Percentiles rank a stretch among this genome's conserved stretches.
Conservation (phyloP, 2,329 filamentous ascomycete genomes). For the Metarhizium humberi region DNA sequence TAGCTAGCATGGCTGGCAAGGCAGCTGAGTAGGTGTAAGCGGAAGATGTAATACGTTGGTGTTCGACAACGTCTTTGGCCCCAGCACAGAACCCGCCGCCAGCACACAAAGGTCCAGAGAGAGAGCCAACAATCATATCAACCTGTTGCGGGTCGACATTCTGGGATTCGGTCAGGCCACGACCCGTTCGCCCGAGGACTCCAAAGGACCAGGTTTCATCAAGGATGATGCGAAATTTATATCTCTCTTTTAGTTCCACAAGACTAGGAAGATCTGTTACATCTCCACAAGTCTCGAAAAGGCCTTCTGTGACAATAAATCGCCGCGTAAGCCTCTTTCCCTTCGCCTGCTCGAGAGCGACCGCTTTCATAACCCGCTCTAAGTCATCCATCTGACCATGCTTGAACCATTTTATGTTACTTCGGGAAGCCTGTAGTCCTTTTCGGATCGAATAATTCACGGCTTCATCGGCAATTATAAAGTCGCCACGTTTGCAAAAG, state of each 20-base stretch:
- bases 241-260: constrained; percentile 87
- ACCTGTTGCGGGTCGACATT: constrained; percentile 90
- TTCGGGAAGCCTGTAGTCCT: constrained; percentile 85
- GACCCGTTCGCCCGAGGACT: constrained; percentile 81
- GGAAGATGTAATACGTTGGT: constrained; percentile 86
- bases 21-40: constrained; percentile 96
- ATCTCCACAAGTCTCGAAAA: constrained; percentile 89
- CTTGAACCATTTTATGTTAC: constrained; percentile 86
- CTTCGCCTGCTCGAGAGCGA: constrained; percentile 76
- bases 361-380: constrained; percentile 72
- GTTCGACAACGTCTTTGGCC: constrained; percentile 82
- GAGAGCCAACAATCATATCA: constrained; percentile 93
- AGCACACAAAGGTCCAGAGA: constrained; percentile 81
- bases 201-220: constrained; percentile 98
- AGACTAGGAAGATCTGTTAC: constrained; percentile 77
- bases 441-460: constrained; percentile 93
- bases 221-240: constrained; percentile 96
- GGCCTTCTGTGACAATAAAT: constrained; percentile 91
- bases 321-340: constrained; percentile 82
- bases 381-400: constrained; percentile 95
- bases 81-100: constrained; percentile 96
- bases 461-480: constrained; percentile 90
- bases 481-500: constrained; percentile 93
- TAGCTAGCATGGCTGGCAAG: constrained; percentile 84
- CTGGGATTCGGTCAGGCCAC: constrained; percentile 89